Evolutionary conservation across 306 rosid genomes (phyloP).

Genomic region (Alnus glutinosa): DNA sequence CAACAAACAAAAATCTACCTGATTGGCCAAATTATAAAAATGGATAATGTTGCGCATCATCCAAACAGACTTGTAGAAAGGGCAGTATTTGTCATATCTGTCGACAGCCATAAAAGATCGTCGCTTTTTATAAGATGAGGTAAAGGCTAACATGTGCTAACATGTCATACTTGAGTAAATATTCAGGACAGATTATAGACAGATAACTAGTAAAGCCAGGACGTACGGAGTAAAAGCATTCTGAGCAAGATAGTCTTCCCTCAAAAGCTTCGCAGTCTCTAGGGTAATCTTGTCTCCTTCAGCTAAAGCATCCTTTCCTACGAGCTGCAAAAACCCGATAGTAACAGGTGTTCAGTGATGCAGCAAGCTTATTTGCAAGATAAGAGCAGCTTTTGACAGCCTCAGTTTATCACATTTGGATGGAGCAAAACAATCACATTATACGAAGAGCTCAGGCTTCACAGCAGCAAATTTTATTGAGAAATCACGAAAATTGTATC

Average conservation of each 20-base stretch:
- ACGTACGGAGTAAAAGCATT: slow-evolving; percentile 99
- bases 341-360: background rate
- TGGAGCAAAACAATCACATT: background rate
- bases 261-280: slow-evolving; percentile 98
- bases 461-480: background rate
- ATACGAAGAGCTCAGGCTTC: background rate
- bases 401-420: background rate
- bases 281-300: slow-evolving; percentile 96
- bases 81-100: slow-evolving; percentile 98
- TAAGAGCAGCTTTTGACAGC: background rate
- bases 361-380: background rate
- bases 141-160: background rate
- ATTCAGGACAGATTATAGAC: background rate
- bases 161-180: background rate
- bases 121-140: slow-evolving; percentile 9
- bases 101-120: slow-evolving; percentile 24
- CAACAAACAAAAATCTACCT: slow-evolving; percentile 43
- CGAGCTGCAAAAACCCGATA: slow-evolving; percentile 65
- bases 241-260: slow-evolving; percentile 99
- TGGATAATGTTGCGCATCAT: slow-evolving; percentile 99
- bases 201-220: slow-evolving; percentile 19
- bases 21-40: slow-evolving; percentile 96
- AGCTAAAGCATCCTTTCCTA: slow-evolving; percentile 98
- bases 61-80: slow-evolving; percentile 99
- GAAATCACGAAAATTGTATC: too few relatives aligned